Base-by-base conservation (phyloP, 805 yeast species). In the Ogataea thermomethanolica region DNA sequence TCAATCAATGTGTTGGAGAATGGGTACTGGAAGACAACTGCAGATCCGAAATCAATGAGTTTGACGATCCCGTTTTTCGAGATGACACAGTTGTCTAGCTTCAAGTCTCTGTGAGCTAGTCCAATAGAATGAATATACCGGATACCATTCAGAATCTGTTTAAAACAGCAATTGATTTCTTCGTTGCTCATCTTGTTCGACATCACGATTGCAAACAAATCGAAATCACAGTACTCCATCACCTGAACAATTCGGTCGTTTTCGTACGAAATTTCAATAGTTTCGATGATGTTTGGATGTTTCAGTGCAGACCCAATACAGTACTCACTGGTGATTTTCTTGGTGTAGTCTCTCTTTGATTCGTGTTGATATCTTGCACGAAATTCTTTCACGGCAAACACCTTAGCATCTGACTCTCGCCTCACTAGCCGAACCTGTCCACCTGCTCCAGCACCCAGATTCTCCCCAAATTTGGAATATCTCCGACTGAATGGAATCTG, bases 221-320 rank as follows among this genome's bases (percentile, higher is more conserved):
- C 97, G 59, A 76, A 89, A 51, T 90, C 95, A 61, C 96, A 89
- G 62, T 87, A 90, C 58, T 90, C 97, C 95, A 90, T 84, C 33
- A 90, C 90, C 64, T 90, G 96, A 53, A 84, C 78, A 43, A 88
- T 83, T 41, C 91, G 72, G 47, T 86, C 93, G 50, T 83, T 79
- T 55, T 90, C 97, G 62, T 87, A 88, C 33, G 90, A 83, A 37
- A 90, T 88, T 58, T 90, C 97, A 38, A 90, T 78, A 1, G 97
- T 90, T 60, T 86, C 91, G 43, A 90, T 84, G 49, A 90, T 84
- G 59, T 90, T 89, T 14, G 95, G 87, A 62, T 90, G 95, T 57
- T 84, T 83, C 47, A 90, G 70, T 1, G 96, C 84, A 1, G 91
- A 81, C 1, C 97, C 96, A 54, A 90, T 85, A 67, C 96, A 89